Evolutionary conservation across 257 asterid species (phyloP), one percentile per base, ranked within the genome.

Genomic region (Lycium barbarum): DNA sequence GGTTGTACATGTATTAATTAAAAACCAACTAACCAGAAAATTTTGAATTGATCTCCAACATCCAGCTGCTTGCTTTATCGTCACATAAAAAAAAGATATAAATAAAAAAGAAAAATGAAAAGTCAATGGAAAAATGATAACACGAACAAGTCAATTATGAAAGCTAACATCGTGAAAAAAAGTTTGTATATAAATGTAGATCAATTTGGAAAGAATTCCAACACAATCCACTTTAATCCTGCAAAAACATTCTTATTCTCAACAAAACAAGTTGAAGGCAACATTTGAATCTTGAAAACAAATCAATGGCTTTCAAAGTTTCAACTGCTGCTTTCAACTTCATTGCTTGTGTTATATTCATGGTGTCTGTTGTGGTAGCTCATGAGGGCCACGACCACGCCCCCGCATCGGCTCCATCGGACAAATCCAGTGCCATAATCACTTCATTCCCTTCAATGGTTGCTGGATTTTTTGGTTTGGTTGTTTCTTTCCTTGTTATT

Each of bases 401-500:
- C 47, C 47, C 74, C 5, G 71, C 74, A 14, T 9, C 84, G 54
- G 59, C 55, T 36, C 66, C 83, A 78, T 20, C 59, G 12, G 49
- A 14, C 12, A 1, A 35, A 5, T 61, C 74, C 40, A 63, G 74
- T 62, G 84, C 84, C 78, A 81, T 76, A 54, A 53, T 45, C 73
- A 51, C 80, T 51, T 83, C 79, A 45, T 17, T 83, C 20, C 85
- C 85, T n/a, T 83, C 85, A 35, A 6, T 36, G 61, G 38, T 47
- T 36, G 85, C 17, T 17, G 85, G 79, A 51, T 36, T 83, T 20
- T 67, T 83, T 40, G 51, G 79, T 68, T 83, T 83, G 49, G 79
- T 83, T 55, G 8, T 83, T 83, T 83, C 85, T 38, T 83, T 81
- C 73, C 62, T 81, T 62, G 49, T 81, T 45, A 81, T 81, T 45